These are phyloP conservation scores for Fusarium liriodendri DNA, from an alignment of 2,329 filamentous ascomycete species.

Conservation along the genomic window DNA sequence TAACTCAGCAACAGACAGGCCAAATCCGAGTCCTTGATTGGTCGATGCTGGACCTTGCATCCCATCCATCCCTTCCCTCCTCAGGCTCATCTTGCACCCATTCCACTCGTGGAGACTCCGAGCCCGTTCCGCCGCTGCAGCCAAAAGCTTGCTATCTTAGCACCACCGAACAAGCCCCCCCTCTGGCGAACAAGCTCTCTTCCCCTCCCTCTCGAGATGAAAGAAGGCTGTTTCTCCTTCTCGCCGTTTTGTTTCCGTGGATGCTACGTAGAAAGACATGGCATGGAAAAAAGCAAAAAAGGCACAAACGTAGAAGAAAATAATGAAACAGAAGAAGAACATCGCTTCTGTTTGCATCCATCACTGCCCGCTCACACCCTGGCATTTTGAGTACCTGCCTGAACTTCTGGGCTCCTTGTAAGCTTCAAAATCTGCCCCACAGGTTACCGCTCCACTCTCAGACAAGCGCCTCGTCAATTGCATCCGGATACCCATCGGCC, in stretches of 20 bases:
- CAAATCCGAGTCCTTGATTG: constrained; percentile 37
- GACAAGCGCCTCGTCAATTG: constrained; percentile 46
- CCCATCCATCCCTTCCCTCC: constrained; percentile 25
- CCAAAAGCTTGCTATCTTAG: constrained; percentile 31
- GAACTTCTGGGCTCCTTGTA: constrained; percentile 23
- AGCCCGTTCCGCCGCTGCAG: constrained; percentile 26
- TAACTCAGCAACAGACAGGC: constrained; percentile 44
- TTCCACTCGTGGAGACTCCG: constrained; percentile 37
- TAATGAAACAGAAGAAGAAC: constrained; percentile 24
- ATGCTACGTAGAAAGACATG: not conserved
- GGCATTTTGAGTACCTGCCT: constrained; percentile 12
- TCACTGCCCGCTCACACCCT: constrained; percentile 28
- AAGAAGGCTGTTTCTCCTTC: not conserved
- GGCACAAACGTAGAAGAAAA: not conserved
- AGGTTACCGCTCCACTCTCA: constrained; percentile 35
- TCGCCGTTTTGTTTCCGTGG: not conserved
- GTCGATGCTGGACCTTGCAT: constrained; percentile 35
- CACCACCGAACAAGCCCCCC: constrained; percentile 10
- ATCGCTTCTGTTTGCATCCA: constrained; percentile 17
- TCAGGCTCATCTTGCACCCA: constrained; percentile 35
- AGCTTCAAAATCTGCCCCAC: constrained; percentile 34
- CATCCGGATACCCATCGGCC: constrained; percentile 39
- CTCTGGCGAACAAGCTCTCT: constrained; percentile 17
- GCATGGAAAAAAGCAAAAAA: not conserved
- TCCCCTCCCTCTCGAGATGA: not conserved